Evolutionary conservation across 2,329 filamentous ascomycete species (phyloP).

Genomic region (Teratosphaeria nubilosa): DNA sequence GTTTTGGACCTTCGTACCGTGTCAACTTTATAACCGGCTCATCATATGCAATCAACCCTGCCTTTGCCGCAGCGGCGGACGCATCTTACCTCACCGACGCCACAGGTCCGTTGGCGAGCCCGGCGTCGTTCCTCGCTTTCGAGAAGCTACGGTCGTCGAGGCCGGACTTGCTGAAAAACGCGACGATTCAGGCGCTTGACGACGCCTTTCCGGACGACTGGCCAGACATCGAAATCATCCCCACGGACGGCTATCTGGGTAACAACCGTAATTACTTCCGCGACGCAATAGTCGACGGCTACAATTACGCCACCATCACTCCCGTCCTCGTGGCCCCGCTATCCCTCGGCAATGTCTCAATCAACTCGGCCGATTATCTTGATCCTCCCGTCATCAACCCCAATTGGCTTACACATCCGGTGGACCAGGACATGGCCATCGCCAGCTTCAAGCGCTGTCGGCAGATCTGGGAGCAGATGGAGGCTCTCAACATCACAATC

Average conservation of each 20-base stretch:
- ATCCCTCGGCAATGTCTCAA: slow-evolving; percentile 51
- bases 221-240: slow-evolving; percentile 40
- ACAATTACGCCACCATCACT: slow-evolving; percentile 39
- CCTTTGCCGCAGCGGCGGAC: slow-evolving; percentile 13
- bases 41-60: slow-evolving; percentile 29
- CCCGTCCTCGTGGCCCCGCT: slow-evolving; percentile 49
- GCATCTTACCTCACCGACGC: slow-evolving; percentile 33
- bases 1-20: slow-evolving; percentile 17
- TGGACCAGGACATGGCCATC: slow-evolving; percentile 40
- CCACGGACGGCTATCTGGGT: slow-evolving; percentile 38
- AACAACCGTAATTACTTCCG: background rate
- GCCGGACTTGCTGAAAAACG: slow-evolving; percentile 29
- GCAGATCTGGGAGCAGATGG: slow-evolving; percentile 20
- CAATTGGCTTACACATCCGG: slow-evolving; percentile 29
- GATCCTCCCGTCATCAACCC: slow-evolving; percentile 54
- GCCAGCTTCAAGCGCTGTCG: slow-evolving; percentile 48
- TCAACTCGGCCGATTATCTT: slow-evolving; percentile 51
- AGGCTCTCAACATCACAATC: slow-evolving; percentile 22
- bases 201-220: slow-evolving; percentile 43
- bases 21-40: slow-evolving; percentile 43
- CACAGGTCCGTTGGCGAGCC: slow-evolving; percentile 33
- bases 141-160: slow-evolving; percentile 10
- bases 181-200: slow-evolving; percentile 26
- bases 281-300: slow-evolving; percentile 21
- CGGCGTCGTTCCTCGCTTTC: slow-evolving; percentile 43